Conservation (phyloP, 2,329 filamentous ascomycete genomes). For the Aspergillus transmontanensis region DNA sequence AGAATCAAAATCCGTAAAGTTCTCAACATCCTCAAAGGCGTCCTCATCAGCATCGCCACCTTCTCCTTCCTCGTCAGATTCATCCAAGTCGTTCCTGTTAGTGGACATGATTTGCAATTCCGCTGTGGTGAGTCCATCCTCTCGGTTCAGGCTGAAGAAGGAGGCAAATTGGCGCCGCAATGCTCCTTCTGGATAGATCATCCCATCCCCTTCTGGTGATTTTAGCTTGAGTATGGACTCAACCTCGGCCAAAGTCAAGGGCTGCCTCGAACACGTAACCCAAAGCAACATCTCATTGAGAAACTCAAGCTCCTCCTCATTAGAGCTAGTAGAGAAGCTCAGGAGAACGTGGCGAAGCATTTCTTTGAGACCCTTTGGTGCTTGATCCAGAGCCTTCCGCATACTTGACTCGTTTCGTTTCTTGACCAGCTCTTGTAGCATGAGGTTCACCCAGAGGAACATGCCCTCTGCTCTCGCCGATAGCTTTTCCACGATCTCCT, state of each 20-base stretch:
- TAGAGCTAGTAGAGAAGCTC: slow-evolving; percentile 34
- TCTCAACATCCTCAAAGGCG: slow-evolving; percentile 14
- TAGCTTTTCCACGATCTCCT: slow-evolving; percentile 45
- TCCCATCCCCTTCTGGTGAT: slow-evolving; percentile 41
- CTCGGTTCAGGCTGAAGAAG: slow-evolving; percentile 51
- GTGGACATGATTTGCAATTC: slow-evolving; percentile 16
- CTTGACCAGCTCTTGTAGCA: slow-evolving; percentile 52
- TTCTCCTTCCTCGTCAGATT: slow-evolving; percentile 15
- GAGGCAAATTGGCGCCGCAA: slow-evolving; percentile 50
- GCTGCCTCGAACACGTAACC: slow-evolving; percentile 50
- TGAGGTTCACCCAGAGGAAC: slow-evolving; percentile 55
- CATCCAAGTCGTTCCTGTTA: neutral
- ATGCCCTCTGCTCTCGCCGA: slow-evolving; percentile 49
- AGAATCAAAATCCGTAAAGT: slow-evolving; percentile 21
- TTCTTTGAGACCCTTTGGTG: slow-evolving; percentile 48
- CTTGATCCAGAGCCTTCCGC: slow-evolving; percentile 47
- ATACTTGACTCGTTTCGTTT: slow-evolving; percentile 46
- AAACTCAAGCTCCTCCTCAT: slow-evolving; percentile 41
- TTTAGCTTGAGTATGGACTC: slow-evolving; percentile 49
- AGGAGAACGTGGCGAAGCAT: slow-evolving; percentile 48
- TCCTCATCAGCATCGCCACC: neutral
- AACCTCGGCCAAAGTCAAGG: slow-evolving; percentile 48
- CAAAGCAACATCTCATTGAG: slow-evolving; percentile 53
- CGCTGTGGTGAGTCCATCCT: slow-evolving; percentile 39
- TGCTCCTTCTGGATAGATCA: slow-evolving; percentile 42